Base-by-base conservation (phyloP, 2,329 filamentous ascomycete species). In the Ophidiomyces ophidiicola region DNA sequence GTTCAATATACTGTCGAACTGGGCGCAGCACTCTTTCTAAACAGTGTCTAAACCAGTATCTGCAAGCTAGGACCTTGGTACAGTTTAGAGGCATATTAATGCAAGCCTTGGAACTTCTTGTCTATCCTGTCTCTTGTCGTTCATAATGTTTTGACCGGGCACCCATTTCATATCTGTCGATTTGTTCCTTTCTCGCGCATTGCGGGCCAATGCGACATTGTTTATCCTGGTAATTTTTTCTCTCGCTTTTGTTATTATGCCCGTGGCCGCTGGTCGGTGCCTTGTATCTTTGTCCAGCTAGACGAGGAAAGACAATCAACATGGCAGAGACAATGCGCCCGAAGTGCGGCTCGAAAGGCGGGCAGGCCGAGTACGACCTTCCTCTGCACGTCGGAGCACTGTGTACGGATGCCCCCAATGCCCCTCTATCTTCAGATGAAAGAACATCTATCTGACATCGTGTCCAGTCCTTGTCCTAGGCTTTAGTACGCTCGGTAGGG, bases 381-480 rank as follows among this genome's bases (percentile, higher is more conserved):
- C 45, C 45, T 5, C 31, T 49, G 35, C 44, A 48, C 28, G 39
- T 48, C 15, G 44, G 25, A 18, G 44, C 46, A 4, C 37, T 48
- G 28, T 48, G 45, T 47, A 41, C 24, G 45, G 21, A 19, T 23
- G 12, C 12, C n/a, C 32, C 23, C 12, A 7, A 18, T 20, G 21
- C 19, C 23, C 11, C 15, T 15, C 10, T 25, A 24, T n/a, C 6
- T 3, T 15, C 7, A 7, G 14, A 19, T 18, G n/a, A 23, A 24
- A 25, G 23, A 14, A n/a, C 1, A 19, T 19, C 17, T 6, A 18
- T 18, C 32, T 34, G 35, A 39, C 28, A 7, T 25, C 6, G 3
- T 11, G 18, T 39, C 2, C n/a, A 39, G 43, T 44, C n/a, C 43
- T 44, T n/a, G 43, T 44, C 20, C 28, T 42, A 31, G 35, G 25